phyloP scores from a whole-genome alignment of 805 yeast species.

The Clavispora santaluciae region DNA sequence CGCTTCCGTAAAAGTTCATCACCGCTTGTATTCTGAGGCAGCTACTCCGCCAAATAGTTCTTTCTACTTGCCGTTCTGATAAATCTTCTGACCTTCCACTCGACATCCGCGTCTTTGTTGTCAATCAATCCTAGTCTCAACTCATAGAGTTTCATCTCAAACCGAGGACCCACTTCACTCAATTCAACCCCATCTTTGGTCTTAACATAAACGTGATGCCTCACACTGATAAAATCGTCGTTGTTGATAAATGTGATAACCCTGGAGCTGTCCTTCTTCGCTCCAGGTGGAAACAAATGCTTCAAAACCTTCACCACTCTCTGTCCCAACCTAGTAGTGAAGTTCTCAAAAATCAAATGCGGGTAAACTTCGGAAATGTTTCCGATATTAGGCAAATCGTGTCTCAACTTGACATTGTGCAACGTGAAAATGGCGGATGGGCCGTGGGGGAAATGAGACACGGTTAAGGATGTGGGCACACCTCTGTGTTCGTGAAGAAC shows the following conservation, averaged over 20 bases:
- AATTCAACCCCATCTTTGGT: slow-evolving; percentile 86
- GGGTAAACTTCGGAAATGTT: slow-evolving; percentile 91
- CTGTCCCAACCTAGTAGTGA: slow-evolving; percentile 73
- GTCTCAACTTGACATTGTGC: slow-evolving; percentile 91
- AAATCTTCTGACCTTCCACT: slow-evolving; percentile 91
- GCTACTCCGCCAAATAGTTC: slow-evolving; percentile 58
- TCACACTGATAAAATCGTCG: slow-evolving; percentile 87
- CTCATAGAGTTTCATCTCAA: slow-evolving; percentile 92
- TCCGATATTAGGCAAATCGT: slow-evolving; percentile 82
- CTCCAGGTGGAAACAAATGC: slow-evolving; percentile 96
- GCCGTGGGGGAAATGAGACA: slow-evolving; percentile 96
- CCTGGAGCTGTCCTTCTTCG: slow-evolving; percentile 79
- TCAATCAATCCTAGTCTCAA: slow-evolving; percentile 86
- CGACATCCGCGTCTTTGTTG: slow-evolving; percentile 95
- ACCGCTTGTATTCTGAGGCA: slow-evolving; percentile 1
- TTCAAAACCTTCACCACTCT: slow-evolving; percentile 77
- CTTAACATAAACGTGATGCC: slow-evolving; percentile 92
- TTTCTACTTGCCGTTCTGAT: slow-evolving; percentile 94
- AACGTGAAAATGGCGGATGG: slow-evolving; percentile 93
- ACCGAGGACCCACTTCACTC: slow-evolving; percentile 97
- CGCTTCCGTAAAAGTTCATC: not conserved
- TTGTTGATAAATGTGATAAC: slow-evolving; percentile 90
- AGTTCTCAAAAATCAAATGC: slow-evolving; percentile 88
- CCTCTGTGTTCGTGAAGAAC: slow-evolving; percentile 96
- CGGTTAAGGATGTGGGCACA: slow-evolving; percentile 89